Evolutionary conservation across 1,139 yeast genomes (phyloP).

Genomic region (Pichia terricola): DNA sequence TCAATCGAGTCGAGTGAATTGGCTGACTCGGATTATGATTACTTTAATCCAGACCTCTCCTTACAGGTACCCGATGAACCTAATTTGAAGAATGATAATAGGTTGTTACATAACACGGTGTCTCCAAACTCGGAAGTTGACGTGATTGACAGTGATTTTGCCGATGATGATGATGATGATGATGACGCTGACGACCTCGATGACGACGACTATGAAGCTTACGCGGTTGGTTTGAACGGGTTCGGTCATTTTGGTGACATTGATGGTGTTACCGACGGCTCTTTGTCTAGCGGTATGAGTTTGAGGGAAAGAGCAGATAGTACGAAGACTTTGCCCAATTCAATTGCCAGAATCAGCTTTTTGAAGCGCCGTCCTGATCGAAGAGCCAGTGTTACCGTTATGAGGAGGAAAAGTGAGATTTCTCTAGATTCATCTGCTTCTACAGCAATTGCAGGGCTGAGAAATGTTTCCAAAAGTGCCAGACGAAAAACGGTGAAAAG

Average conservation of each 20-base stretch:
- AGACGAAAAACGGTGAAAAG: neutral
- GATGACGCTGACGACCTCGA: constrained; percentile 6
- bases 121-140: neutral
- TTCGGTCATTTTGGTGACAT: constrained; percentile 16
- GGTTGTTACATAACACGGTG: neutral
- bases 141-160: neutral
- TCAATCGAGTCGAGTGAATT: constrained; percentile 15
- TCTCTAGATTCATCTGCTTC: neutral
- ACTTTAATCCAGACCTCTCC: constrained; percentile 3
- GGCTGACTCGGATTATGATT: constrained; percentile 14
- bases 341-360: constrained; percentile 16
- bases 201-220: neutral
- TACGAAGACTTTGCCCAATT: constrained; percentile 1
- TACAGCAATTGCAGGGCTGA: neutral
- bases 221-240: neutral
- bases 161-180: neutral
- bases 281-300: neutral
- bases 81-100: neutral
- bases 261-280: constrained; percentile 14
- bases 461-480: neutral
- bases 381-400: neutral
- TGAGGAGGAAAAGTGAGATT: neutral
- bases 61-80: neutral
- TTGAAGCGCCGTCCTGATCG: neutral
- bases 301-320: neutral